Base-by-base conservation (phyloP, 208 protist species). In the Crithidia bombi region DNA sequence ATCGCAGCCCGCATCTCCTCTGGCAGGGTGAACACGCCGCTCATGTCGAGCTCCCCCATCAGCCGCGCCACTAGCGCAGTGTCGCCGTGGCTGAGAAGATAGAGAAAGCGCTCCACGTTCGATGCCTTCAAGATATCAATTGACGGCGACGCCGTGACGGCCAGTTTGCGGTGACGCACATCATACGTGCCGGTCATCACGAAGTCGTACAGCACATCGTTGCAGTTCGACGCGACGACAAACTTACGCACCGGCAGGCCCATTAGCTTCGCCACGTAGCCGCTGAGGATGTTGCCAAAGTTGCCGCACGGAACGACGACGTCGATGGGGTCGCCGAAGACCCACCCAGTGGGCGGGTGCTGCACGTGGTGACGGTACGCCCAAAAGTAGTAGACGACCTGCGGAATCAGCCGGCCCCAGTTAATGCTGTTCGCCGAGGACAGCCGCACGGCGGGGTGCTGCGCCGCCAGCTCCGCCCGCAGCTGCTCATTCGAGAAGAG, bases 401-500 rank as follows among this genome's bases (percentile, higher is more conserved):
- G 98, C 32, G 95, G 94, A 55, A 98, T 89, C 39, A 99, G 92
- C 38, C 98, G 86, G 1, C 96, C 98, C 95, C 97, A 99, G 89
- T 99, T 99, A 84, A 99, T 99, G 55, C 89, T 97, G 85, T 99
- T 99, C 12, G 98, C 93, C 12, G 96, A 98, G n/a, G 88, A 95
- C 9, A 99, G 80, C 1, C 72, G 66, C 65, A 90, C 70, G 3
- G 67, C 49, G 9, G 77, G 62, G n/a, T 76, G 54, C 41, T 58
- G 65, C 25, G 51, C 73, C 41, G 67, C 78, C 26, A 98, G 79
- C 57, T 79, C 63, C 46, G 82, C 61, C 35, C 82, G 89, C 66
- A 98, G 90, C 3, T 49, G 49, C 1, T 9, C 46, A 70, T 99
- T 89, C 30, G 74, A 72, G 74, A 99, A 99, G 50, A 98, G 58